A percentile compares a stretch with the other conserved stretches of the same genome.
These are phyloP conservation scores for Diaporthe caulivora DNA, from an alignment of 2,329 filamentous ascomycete species.

Conservation along the genomic window DNA sequence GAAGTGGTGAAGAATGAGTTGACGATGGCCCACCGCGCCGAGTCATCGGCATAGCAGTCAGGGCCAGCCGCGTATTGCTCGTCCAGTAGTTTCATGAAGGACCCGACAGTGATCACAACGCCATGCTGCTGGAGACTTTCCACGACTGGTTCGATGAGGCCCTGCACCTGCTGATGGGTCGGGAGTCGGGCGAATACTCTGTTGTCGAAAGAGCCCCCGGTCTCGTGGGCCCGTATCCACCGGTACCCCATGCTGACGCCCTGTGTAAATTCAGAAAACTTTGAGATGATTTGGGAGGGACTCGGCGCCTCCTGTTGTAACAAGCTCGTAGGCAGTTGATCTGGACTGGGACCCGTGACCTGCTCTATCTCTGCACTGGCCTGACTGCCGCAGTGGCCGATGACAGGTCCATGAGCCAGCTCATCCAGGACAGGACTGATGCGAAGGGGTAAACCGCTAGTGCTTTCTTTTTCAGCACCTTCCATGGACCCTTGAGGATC, in stretches of 20 bases:
- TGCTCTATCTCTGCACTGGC: no score
- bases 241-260: neutral
- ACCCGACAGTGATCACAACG: neutral
- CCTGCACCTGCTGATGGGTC: neutral
- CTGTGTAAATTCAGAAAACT: neutral
- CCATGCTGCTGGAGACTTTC: neutral
- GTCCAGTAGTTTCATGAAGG: neutral
- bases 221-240: neutral
- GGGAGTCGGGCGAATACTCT: neutral
- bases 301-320: no score
- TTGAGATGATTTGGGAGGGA: neutral
- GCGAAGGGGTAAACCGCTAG: neutral
- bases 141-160: neutral
- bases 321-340: no score
- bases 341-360: no score
- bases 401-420: rapidly evolving
- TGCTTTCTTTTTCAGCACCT: neutral
- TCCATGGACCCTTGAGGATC: neutral
- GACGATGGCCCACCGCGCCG: neutral
- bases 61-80: neutral
- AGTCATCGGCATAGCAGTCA: neutral
- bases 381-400: neutral
- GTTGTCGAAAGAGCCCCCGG: no score
- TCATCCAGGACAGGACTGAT: neutral
- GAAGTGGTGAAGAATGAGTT: neutral